Evolutionary conservation across 495 filamentous ascomycete genomes (phyloP).

Genomic region (Hypoxylon intermedium): DNA sequence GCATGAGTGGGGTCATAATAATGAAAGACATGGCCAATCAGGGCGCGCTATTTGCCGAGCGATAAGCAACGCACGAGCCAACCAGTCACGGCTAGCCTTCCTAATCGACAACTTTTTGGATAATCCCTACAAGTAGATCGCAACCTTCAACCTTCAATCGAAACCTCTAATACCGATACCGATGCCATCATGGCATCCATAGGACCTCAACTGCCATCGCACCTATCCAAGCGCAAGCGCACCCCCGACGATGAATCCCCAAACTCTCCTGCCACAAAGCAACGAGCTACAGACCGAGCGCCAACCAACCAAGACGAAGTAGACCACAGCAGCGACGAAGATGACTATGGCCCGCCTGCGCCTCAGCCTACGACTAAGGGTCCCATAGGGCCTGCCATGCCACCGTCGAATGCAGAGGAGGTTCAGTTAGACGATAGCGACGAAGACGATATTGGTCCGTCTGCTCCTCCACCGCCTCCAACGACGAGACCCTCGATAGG

Average conservation of each 20-base stretch:
- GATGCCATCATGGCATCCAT: slow-evolving; percentile 53
- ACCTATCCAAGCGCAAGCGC: slow-evolving; percentile 61
- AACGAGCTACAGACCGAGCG: slow-evolving; percentile 39
- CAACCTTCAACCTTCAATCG: neutral
- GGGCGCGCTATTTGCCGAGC: neutral
- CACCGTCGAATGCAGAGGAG: slow-evolving; percentile 35
- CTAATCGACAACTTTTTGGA: neutral
- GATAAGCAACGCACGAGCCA: slow-evolving; percentile 28
- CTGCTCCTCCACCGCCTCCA: slow-evolving; percentile 19
- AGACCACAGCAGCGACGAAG: slow-evolving; percentile 40
- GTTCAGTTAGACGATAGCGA: slow-evolving; percentile 33
- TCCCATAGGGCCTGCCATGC: slow-evolving; percentile 36
- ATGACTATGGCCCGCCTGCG: slow-evolving; percentile 47
- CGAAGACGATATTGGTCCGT: slow-evolving; percentile 34
- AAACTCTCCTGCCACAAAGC: slow-evolving; percentile 49
- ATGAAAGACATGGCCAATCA: slow-evolving; percentile 19
- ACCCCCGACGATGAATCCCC: slow-evolving; percentile 51
- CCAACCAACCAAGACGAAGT: slow-evolving; percentile 50
- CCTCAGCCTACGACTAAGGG: slow-evolving; percentile 16
- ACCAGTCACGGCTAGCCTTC: neutral
- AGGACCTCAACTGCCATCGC: slow-evolving; percentile 59
- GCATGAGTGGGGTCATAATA: neutral
- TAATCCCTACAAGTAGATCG: slow-evolving; percentile 7
- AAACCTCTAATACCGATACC: neutral
- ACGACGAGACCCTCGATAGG: slow-evolving; percentile 41